Evolutionary conservation across 768 basidiomycete species (phyloP), one percentile per base, ranked within the genome.

Genomic region (Pulveroboletus sp.): DNA sequence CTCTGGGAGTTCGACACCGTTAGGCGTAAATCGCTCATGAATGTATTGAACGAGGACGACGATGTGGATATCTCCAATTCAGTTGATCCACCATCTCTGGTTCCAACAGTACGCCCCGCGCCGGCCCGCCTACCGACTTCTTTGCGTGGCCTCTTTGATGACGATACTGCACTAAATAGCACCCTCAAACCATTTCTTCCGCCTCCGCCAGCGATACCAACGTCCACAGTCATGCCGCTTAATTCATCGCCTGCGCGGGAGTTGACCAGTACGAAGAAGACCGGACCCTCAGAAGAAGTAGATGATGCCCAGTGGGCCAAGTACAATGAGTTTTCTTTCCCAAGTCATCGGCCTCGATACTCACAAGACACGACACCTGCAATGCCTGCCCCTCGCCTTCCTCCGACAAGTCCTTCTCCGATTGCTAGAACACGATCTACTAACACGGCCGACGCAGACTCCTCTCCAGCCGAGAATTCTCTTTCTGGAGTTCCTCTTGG

Each of bases 1-100:
- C 67, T 74, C 45, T 89, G 88, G 89, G 84, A 88, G 60, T 91
- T 90, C 57, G 88, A 90, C 47, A 87, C 87, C 1, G 68, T 88
- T 29, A 75, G 80, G 39, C 76, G 74, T 20, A 70, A 66, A 14
- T 64, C 74, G 40, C 47, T 65, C 40, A 58, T 62, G 32, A 50
- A 60, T 35, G 34, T 59, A 19, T 47, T 52, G 8, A 50, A 46
- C 7, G 58, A 58, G 4, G 64, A 64, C 27, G 69, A 68, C 4
- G 58, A 67, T 19, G 9, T n/a, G 12, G 55, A 52, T 34, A 19
- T 45, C 37, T 47, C 47, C 38, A 58, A 45, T 46, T 55, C 52
- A 13, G 40, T 45, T 36, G 61, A 55, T 20, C 20, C 50, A 13
- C 24, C 43, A 33, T 45, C 60, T 13, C 48, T 61, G 11, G 70